phyloP scores from a whole-genome alignment of 1,139 yeast genomes.

The Debaryomyces coudertii region DNA sequence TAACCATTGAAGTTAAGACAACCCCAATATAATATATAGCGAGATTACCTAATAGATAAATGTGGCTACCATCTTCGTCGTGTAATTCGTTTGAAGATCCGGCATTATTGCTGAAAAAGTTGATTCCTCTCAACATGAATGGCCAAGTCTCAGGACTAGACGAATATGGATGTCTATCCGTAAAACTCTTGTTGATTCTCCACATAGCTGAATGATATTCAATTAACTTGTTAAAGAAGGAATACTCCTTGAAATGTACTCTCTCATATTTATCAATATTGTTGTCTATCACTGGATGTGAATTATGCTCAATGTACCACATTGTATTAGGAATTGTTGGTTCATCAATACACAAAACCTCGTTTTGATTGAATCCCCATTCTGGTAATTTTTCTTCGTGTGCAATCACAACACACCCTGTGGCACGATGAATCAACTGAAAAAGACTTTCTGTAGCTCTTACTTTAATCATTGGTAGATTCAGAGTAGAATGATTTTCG shows the following conservation, averaged over 20 bases:
- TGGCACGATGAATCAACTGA: constrained; percentile 61
- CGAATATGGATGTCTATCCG: constrained; percentile 30
- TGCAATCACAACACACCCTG: constrained; percentile 61
- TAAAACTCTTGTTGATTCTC: constrained; percentile 30
- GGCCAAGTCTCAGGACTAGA: constrained; percentile 48
- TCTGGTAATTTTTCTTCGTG: constrained; percentile 65
- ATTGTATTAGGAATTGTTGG: constrained; percentile 62
- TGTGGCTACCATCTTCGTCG: constrained; percentile 32
- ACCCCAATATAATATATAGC: constrained; percentile 36
- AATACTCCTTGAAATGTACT: constrained; percentile 27
- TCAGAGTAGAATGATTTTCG: constrained; percentile 30
- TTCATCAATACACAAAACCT: constrained; percentile 70
- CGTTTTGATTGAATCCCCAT: constrained; percentile 75
- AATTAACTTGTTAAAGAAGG: constrained; percentile 33
- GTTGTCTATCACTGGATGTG: constrained; percentile 50
- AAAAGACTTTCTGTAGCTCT: constrained; percentile 60
- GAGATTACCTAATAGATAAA: constrained; percentile 42
- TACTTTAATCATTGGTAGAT: constrained; percentile 43
- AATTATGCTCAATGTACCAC: constrained; percentile 67
- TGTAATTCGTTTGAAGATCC: constrained; percentile 17
- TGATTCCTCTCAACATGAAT: constrained; percentile 36
- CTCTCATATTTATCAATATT: constrained; percentile 28
- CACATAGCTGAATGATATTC: constrained; percentile 44
- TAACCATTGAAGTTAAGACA: constrained; percentile 23
- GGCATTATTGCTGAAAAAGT: constrained; percentile 29